Base-by-base conservation (phyloP, 106 monocot genomes). In the Dactylorhiza incarnata region DNA sequence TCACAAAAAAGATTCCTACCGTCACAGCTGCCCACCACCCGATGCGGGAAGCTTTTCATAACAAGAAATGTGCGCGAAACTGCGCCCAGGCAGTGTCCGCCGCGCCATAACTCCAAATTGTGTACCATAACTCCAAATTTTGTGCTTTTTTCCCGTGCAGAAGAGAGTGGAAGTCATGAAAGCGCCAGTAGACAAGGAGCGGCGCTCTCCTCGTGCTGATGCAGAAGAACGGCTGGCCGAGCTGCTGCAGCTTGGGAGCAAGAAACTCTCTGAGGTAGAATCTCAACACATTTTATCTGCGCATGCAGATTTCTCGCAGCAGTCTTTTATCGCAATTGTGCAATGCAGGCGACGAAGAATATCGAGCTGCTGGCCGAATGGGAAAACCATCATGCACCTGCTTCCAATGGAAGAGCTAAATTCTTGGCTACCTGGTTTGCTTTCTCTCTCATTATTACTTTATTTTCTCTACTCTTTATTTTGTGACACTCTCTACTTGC, bases 211-310 rank as follows among this genome's bases (percentile, higher is more conserved):
- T 9, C 75, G 47, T 78, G 62, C 73, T 7, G 71, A 73, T 65
- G 78, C 84, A 48, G 86, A 88, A 58, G 23, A 82, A 50, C 70
- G 86, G 37, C 50, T 91, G 73, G 15, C 14, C 69, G 72, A 73
- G 45, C 22, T 78, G 25, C 22, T 16, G 17, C 45, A 84, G 53
- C 69, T 80, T 71, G 72, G 48, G 19, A 49, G 22, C 4, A 23
- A 6, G 23, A 72, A 72, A 49, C 19, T 49, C 22, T 3, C 72
- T 49, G 72, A 72, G 72, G 72, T 72, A 29, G 49, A 12, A 72
- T 72, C 19, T 6, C 5, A 19, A 23, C 22, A 72, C 20, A 48
- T 72, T 22, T 19, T 3, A 46, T 72, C 5, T 72, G 10, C 49
- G 49, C 49, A 24, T 49, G 45, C 6, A 69, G 15, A 69, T n/a